Evolutionary conservation across 2,329 filamentous ascomycete species (phyloP), one percentile per base, ranked within the genome.

Genomic region (Monascus ruber): DNA sequence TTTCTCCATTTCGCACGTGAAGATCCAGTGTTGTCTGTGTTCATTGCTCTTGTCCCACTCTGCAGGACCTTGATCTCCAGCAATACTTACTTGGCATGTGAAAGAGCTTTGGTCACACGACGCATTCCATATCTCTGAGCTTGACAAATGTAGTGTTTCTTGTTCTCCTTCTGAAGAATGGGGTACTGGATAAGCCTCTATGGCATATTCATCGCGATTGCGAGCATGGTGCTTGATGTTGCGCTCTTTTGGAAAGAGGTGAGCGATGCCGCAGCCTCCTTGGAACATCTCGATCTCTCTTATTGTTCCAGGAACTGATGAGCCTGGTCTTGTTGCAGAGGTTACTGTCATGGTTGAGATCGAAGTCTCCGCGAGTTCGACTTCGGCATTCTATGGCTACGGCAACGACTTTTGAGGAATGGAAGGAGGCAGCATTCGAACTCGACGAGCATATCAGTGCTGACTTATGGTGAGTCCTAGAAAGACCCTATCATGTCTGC

Each of bases 401-500:
- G 42, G 83, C 85, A 11, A 70, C 77, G 47, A 72, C 74, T 25
- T 94, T 82, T 55, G 84, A 91, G 54, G 82, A 91, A 56, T 95
- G 87, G 86, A 81, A 89, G 56, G 79, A 81, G 47, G 79, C 82
- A n/a, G 85, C 87, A 1, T 74, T 83, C 46, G 76, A 84, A 52
- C 73, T 94, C n/a, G 88, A 94, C 60, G 81, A 82, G 52, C 69
- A 85, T 11, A 71, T 87, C n/a, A 81, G 81, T 33, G 77, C 87
- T 49, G 85, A 93, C 62, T 62, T 87, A 44, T 94, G 85, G 85
- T 84, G 66, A 42, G 63, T 47, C 27, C 24, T 25, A 33, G 6
- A 26, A 17, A 10, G 10, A 33, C n/a, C 10, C 3, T n/a, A n/a
- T 8, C 7, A 31, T 17, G 17, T 17, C 17, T 17, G 17, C 2